phyloP scores from a whole-genome alignment of 495 filamentous ascomycete genomes.

The Cryomyces minteri region DNA sequence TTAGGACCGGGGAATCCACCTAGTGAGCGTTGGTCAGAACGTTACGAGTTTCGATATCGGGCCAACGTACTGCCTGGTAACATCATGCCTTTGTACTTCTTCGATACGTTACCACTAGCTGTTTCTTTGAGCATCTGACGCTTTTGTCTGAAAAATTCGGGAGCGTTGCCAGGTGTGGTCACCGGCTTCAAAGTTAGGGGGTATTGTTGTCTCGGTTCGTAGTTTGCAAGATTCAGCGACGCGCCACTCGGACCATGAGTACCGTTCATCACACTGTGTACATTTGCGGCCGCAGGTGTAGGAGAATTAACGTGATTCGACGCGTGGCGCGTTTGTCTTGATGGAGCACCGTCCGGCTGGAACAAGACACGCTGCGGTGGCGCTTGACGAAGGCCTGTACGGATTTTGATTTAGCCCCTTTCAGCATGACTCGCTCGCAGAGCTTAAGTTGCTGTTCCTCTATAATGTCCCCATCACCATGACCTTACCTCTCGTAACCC shows the following conservation, averaged over 20 bases:
- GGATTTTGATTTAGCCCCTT: too few species aligned
- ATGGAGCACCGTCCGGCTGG: constrained; percentile 49
- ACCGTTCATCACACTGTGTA: constrained; percentile 11
- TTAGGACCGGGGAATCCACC: constrained; percentile 54
- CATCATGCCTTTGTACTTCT: constrained; percentile 28
- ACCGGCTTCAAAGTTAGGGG: constrained; percentile 48
- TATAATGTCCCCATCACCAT: background rate
- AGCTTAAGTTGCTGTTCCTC: background rate
- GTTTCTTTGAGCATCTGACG: constrained; percentile 16
- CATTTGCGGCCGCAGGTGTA: constrained; percentile 10
- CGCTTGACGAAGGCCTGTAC: constrained; percentile 46
- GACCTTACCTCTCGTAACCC: constrained; percentile 37
- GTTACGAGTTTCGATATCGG: background rate
- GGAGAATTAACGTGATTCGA: constrained; percentile 29
- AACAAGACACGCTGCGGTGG: constrained; percentile 67
- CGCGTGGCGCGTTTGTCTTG: constrained; percentile 37
- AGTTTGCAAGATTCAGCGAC: constrained; percentile 35
- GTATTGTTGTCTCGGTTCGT: constrained; percentile 35
- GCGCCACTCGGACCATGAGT: constrained; percentile 16
- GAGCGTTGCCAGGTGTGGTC: constrained; percentile 49
- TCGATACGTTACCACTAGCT: constrained; percentile 4
- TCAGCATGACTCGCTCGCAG: too few species aligned
- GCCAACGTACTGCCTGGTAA: constrained; percentile 30
- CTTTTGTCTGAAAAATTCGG: constrained; percentile 35
- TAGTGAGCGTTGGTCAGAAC: background rate